A percentile compares a stretch with the other conserved stretches of the same genome.
These are phyloP conservation scores for Gaillardinia entomophila DNA, from an alignment of 805 yeast species.

Conservation along the genomic window DNA sequence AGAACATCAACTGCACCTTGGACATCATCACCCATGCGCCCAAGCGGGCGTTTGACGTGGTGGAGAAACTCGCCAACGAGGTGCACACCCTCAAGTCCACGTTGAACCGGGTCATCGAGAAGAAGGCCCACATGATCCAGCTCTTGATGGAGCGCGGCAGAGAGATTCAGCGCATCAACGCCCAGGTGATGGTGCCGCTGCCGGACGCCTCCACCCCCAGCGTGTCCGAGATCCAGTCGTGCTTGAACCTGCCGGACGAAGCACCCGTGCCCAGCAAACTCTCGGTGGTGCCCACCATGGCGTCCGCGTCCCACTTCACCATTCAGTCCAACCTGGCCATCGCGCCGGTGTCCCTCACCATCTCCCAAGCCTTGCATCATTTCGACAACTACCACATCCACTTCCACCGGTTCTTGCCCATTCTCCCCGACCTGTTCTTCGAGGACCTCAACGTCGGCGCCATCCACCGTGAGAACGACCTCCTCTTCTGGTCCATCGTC, in stretches of 20 bases:
- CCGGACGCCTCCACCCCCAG: constrained; percentile 4
- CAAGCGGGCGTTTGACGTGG: constrained; percentile 31
- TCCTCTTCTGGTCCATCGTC: constrained; percentile 38
- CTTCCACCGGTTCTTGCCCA: constrained; percentile 28
- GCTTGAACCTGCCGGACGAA: constrained; percentile 6
- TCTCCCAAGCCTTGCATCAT: constrained; percentile 6
- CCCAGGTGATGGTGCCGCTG: not conserved
- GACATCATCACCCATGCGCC: constrained; percentile 49
- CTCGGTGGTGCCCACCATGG: not conserved
- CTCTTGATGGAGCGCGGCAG: constrained; percentile 5
- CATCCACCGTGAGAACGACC: constrained; percentile 21
- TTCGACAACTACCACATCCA: constrained; percentile 19
- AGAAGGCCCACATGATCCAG: constrained; percentile 13
- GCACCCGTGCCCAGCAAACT: not conserved
- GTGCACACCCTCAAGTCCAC: constrained; percentile 15
- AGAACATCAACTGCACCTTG: constrained; percentile 46
- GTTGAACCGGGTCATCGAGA: constrained; percentile 17
- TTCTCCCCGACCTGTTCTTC: constrained; percentile 16
- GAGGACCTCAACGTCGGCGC: constrained; percentile 5
- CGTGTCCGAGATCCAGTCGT: constrained; percentile 8
- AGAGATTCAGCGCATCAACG: not conserved
- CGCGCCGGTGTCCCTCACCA: constrained; percentile 4
- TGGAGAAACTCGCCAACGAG: constrained; percentile 20
- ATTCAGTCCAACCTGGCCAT: not conserved
- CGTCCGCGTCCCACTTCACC: not conserved